Evolutionary conservation across 2,329 filamentous ascomycete genomes (phyloP).

Genomic region (Ascochyta viciae-villosae): DNA sequence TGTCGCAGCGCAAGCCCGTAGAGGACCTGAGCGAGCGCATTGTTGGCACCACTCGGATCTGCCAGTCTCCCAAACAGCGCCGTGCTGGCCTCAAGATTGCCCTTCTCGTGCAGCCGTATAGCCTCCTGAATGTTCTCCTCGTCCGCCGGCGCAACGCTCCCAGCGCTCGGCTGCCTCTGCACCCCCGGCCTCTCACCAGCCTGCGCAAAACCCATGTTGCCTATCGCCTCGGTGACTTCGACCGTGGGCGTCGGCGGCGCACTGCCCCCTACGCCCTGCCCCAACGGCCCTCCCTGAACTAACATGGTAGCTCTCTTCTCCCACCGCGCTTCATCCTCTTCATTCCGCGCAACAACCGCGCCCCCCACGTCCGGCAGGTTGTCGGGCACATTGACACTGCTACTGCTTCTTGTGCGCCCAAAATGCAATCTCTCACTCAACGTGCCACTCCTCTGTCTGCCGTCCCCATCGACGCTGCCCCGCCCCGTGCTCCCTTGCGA

Average conservation of each 20-base stretch:
- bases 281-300: slow-evolving; percentile 65
- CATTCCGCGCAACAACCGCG: slow-evolving; percentile 49
- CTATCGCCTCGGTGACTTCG: slow-evolving; percentile 20
- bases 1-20: slow-evolving; percentile 92
- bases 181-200: neutral
- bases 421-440: slow-evolving; percentile 70
- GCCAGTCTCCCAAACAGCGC: slow-evolving; percentile 83
- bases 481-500: slow-evolving; percentile 7
- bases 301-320: slow-evolving; percentile 92
- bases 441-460: slow-evolving; percentile 7
- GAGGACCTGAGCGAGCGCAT: slow-evolving; percentile 92
- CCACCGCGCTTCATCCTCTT: slow-evolving; percentile 71
- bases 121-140: slow-evolving; percentile 83
- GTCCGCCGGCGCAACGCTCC: slow-evolving; percentile 8
- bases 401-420: slow-evolving; percentile 59
- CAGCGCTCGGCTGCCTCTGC: slow-evolving; percentile 20
- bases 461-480: slow-evolving; percentile 11
- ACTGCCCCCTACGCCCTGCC: slow-evolving; percentile 37
- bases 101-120: slow-evolving; percentile 89
- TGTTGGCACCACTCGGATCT: slow-evolving; percentile 83
- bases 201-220: slow-evolving; percentile 1
- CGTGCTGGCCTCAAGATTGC: slow-evolving; percentile 80
- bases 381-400: slow-evolving; percentile 76
- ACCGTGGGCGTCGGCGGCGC: slow-evolving; percentile 39
- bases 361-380: slow-evolving; percentile 78